Conservation (phyloP, 2,329 filamentous ascomycete genomes). For the Colletotrichum falcatum region DNA sequence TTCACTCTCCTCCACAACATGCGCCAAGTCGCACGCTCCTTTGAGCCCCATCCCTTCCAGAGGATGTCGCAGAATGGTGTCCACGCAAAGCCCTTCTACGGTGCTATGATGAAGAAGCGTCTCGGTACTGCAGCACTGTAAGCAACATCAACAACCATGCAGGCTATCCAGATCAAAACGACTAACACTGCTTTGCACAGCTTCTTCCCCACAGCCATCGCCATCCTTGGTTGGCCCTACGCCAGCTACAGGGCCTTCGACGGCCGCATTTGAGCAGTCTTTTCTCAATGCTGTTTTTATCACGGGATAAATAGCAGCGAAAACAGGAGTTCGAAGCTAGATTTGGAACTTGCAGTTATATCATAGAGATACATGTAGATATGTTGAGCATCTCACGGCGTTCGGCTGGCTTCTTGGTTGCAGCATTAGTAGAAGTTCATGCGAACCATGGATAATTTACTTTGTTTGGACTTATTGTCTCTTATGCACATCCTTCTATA, state of each 20-base stretch:
- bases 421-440: constrained; percentile 32
- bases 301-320: constrained; percentile 1
- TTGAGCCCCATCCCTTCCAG: constrained; percentile 55
- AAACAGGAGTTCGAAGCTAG: constrained; percentile 12
- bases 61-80: constrained; percentile 48
- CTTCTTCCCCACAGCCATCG: constrained; percentile 12
- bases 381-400: constrained; percentile 30
- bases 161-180: background rate
- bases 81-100: constrained; percentile 53
- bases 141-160: constrained; percentile 38
- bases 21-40: constrained; percentile 51
- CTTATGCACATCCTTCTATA: background rate
- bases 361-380: constrained; percentile 37
- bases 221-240: constrained; percentile 41
- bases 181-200: constrained; percentile 24
- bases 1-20: constrained; percentile 53
- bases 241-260: constrained; percentile 22
- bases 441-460: constrained; percentile 29
- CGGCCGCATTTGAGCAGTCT: constrained; percentile 28
- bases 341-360: constrained; percentile 25
- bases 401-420: constrained; percentile 21
- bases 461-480: constrained; percentile 32
- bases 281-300: background rate
- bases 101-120: constrained; percentile 49
- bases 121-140: constrained; percentile 51